Evolutionary conservation across 306 rosid species (phyloP).

Genomic region (Pterocarpus santalinus): DNA sequence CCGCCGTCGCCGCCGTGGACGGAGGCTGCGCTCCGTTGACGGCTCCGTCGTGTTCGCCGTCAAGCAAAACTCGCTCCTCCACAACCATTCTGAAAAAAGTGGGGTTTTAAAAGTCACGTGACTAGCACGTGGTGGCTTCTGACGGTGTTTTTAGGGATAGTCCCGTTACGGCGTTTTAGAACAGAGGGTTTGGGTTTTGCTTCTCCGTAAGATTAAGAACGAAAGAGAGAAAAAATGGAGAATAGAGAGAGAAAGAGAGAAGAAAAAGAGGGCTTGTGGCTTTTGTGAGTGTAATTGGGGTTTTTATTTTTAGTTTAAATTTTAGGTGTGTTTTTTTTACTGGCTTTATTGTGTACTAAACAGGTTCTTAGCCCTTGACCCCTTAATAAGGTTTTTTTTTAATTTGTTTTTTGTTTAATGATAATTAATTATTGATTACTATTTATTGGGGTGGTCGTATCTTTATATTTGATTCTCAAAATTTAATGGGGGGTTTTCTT

Average conservation of each 20-base stretch:
- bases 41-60: constrained; percentile 55
- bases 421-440: constrained; percentile 42
- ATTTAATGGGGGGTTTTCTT: constrained; percentile 60
- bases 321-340: constrained; percentile 1
- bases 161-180: constrained; percentile 77
- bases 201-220: constrained; percentile 46
- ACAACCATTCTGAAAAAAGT: constrained; percentile 62
- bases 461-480: constrained; percentile 59
- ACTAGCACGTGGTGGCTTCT: constrained; percentile 43
- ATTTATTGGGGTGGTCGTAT: constrained; percentile 66
- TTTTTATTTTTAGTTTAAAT: constrained; percentile 21
- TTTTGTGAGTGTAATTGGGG: constrained; percentile 45
- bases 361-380: constrained; percentile 68
- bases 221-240: background rate
- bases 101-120: constrained; percentile 70
- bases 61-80: constrained; percentile 52
- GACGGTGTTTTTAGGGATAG: constrained; percentile 63
- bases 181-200: constrained; percentile 29
- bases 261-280: constrained; percentile 47
- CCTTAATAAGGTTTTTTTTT: constrained; percentile 53
- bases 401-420: background rate
- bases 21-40: constrained; percentile 65
- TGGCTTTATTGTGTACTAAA: constrained; percentile 46
- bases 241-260: constrained; percentile 3
- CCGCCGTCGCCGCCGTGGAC: constrained; percentile 56